Percentiles rank a stretch among this genome's conserved stretches.
These are phyloP conservation scores for Umbellularia californica DNA, from an alignment of 164 flowering plant genomes.

Conservation along the genomic window DNA sequence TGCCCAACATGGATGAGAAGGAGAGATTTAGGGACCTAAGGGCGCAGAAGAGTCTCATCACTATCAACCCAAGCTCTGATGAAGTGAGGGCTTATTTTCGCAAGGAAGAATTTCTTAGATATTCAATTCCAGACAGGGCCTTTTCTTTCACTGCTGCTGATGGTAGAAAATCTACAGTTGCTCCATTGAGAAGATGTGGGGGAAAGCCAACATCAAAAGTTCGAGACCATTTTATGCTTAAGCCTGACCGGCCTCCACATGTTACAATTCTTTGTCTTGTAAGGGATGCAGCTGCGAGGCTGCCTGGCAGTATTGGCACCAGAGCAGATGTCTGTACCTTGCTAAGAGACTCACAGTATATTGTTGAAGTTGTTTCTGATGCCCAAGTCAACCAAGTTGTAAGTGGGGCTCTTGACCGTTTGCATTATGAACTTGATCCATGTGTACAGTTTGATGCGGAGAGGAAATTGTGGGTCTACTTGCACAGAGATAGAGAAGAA, in stretches of 20 bases:
- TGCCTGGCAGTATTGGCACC: constrained; percentile 98
- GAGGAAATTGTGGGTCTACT: constrained; percentile 89
- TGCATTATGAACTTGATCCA: constrained; percentile 98
- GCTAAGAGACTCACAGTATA: constrained; percentile 90
- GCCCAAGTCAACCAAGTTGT: constrained; percentile 86
- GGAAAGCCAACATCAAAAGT: constrained; percentile 97
- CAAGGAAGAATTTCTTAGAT: constrained; percentile 79
- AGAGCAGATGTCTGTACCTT: constrained; percentile 98
- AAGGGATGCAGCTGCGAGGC: constrained; percentile 94
- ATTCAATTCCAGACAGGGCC: constrained; percentile 90
- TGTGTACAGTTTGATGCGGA: constrained; percentile 90
- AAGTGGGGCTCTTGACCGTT: constrained; percentile 95
- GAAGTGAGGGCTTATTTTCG: constrained; percentile 85
- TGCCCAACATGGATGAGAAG: constrained; percentile 70
- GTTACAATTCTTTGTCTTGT: constrained; percentile 95
- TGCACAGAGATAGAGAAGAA: constrained; percentile 91
- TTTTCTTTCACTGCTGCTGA: constrained; percentile 89
- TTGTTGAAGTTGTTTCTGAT: constrained; percentile 89
- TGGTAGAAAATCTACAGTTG: constrained; percentile 90
- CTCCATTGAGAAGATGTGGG: constrained; percentile 92
- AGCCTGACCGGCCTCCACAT: constrained; percentile 93
- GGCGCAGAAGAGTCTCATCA: constrained; percentile 89
- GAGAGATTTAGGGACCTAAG: constrained; percentile 88
- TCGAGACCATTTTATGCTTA: constrained; percentile 90
- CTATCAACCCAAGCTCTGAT: constrained; percentile 82